Conservation (phyloP, 371 early-diverging fungal genomes). For the Coemansia sp. region DNA sequence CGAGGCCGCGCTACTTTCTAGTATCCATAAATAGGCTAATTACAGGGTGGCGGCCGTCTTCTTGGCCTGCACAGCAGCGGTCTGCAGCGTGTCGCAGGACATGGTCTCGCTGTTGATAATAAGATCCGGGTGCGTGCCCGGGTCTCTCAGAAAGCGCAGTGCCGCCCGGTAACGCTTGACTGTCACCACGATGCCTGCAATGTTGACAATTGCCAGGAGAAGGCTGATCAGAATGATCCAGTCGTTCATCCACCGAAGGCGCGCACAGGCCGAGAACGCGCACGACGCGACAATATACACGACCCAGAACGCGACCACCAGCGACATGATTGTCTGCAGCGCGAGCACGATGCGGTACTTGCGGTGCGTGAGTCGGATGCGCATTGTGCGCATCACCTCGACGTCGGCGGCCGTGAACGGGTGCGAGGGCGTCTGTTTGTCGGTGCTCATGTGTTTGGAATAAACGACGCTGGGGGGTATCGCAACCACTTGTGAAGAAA, state of each 20-base stretch:
- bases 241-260: conserved; percentile 36
- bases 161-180: conserved; percentile 29
- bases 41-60: background rate
- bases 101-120: conserved; percentile 35
- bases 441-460: background rate
- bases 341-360: conserved; percentile 37
- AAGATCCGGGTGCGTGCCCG: conserved; percentile 40
- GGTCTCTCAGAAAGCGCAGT: conserved; percentile 38
- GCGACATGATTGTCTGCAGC: conserved; percentile 21
- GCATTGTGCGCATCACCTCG: conserved; percentile 49
- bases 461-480: background rate
- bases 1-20: background rate
- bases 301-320: conserved; percentile 32
- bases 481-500: background rate
- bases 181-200: conserved; percentile 35
- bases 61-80: background rate
- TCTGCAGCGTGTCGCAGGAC: conserved; percentile 7
- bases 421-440: conserved; percentile 30
- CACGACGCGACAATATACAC: conserved; percentile 30
- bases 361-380: conserved; percentile 42
- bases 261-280: conserved; percentile 10
- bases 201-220: conserved; percentile 26
- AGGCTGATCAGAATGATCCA: conserved; percentile 42
- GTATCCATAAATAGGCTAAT: background rate
- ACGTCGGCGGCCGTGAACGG: conserved; percentile 47